A percentile compares a stretch with the other conserved stretches of the same genome.
phyloP scores from a whole-genome alignment of 371 early-diverging fungal genomes.

The Apophysomyces sp. region DNA sequence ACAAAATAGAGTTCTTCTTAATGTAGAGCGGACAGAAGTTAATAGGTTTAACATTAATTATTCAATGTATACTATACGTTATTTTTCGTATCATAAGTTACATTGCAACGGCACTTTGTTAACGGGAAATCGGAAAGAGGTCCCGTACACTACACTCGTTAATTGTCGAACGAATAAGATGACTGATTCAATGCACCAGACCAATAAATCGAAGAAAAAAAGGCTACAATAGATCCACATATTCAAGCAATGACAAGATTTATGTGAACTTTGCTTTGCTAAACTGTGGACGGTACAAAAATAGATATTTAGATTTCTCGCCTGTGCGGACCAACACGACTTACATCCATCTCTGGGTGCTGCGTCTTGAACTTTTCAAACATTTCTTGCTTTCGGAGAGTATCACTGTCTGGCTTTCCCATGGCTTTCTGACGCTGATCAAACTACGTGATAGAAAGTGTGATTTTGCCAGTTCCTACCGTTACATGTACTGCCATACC shows the following conservation, averaged over 20 bases:
- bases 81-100: too few species aligned
- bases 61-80: too few species aligned
- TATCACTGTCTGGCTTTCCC: constrained; percentile 84
- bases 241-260: neutral
- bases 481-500: constrained; percentile 29
- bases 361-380: constrained; percentile 76
- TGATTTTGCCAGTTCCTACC: neutral
- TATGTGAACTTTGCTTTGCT: constrained; percentile 18
- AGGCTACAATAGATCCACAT: neutral
- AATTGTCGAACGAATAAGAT: too few species aligned
- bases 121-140: too few species aligned
- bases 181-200: too few species aligned
- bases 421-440: constrained; percentile 89
- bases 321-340: constrained; percentile 7
- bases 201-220: too few species aligned
- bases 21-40: too few species aligned
- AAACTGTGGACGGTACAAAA: constrained; percentile 3
- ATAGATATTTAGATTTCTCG: neutral
- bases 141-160: too few species aligned
- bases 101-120: too few species aligned
- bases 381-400: constrained; percentile 74
- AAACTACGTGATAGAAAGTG: constrained; percentile 52
- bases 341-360: constrained; percentile 57
- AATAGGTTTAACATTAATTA: too few species aligned
- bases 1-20: too few species aligned